A percentile compares a stretch with the other conserved stretches of the same genome.
phyloP scores from a whole-genome alignment of 306 rosid species.

The Sindora glabra region DNA sequence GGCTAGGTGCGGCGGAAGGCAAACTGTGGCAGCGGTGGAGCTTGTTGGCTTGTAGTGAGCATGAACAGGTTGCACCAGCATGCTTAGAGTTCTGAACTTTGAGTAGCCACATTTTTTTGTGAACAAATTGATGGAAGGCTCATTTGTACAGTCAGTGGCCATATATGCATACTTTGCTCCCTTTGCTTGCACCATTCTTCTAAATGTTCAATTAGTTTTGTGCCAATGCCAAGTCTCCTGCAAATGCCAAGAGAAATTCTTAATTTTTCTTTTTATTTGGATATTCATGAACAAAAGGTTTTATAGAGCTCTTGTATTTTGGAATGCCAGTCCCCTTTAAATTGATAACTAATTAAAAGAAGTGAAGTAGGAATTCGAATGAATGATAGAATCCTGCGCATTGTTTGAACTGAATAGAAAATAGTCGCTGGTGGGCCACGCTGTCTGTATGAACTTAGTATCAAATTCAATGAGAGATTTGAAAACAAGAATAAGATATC shows the following conservation, averaged over 20 bases:
- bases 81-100: constrained; percentile 60
- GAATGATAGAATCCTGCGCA: constrained; percentile 16
- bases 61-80: constrained; percentile 84
- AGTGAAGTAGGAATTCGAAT: constrained; percentile 14
- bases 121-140: constrained; percentile 76
- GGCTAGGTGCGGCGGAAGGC: constrained; percentile 33
- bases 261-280: too few relatives aligned
- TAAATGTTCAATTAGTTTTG: constrained; percentile 52
- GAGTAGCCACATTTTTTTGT: constrained; percentile 60
- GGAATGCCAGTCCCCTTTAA: too few relatives aligned
- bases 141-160: constrained; percentile 87
- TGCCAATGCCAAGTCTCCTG: constrained; percentile 86
- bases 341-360: constrained; percentile 1
- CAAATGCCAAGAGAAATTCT: constrained; percentile 20
- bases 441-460: constrained; percentile 33
- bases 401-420: constrained; percentile 12
- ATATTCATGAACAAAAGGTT: too few relatives aligned
- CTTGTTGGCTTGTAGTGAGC: constrained; percentile 63
- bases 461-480: constrained; percentile 21
- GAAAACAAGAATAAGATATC: constrained; percentile 37
- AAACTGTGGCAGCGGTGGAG: constrained; percentile 28
- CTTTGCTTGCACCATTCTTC: constrained; percentile 82
- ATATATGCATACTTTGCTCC: constrained; percentile 70
- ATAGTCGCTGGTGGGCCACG: constrained; percentile 25
- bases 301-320: too few relatives aligned